Percentiles rank a stretch among this genome's conserved stretches.
phyloP scores from a whole-genome alignment of 129 eudicot genomes.

The Dittrichia graveolens region DNA sequence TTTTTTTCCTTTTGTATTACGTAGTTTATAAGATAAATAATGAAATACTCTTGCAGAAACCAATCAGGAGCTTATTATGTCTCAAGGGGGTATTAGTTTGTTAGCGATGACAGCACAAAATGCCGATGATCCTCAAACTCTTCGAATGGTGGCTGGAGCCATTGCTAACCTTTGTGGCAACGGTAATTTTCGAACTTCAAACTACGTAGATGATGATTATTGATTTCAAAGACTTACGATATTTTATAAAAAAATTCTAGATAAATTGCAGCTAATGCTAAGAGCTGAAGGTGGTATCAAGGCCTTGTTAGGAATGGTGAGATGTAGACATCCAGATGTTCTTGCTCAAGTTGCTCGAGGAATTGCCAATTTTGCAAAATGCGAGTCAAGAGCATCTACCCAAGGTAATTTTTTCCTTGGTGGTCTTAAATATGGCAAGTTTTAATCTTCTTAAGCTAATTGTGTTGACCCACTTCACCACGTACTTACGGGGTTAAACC shows the following conservation, averaged over 20 bases:
- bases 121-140: slow-evolving; percentile 97
- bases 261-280: slow-evolving; percentile 68
- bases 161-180: slow-evolving; percentile 96
- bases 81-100: slow-evolving; percentile 79
- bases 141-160: slow-evolving; percentile 98
- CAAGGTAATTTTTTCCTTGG: slow-evolving; percentile 47
- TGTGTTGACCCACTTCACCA: neutral
- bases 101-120: slow-evolving; percentile 72
- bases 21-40: neutral
- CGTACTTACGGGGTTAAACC: slow-evolving; percentile 10
- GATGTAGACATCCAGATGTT: slow-evolving; percentile 91
- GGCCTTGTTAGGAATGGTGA: slow-evolving; percentile 90
- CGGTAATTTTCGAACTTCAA: slow-evolving; percentile 46
- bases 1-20: neutral
- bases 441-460: neutral
- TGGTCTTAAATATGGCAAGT: neutral
- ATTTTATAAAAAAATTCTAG: slow-evolving; percentile 32
- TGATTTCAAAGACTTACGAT: neutral
- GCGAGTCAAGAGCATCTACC: slow-evolving; percentile 89
- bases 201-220: neutral
- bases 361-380: slow-evolving; percentile 91
- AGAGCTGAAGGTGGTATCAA: slow-evolving; percentile 88
- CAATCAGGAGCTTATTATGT: slow-evolving; percentile 94
- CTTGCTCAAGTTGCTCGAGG: slow-evolving; percentile 99
- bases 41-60: slow-evolving; percentile 49